Conservation (phyloP, 257 asterid species). For the Gentiana macrophylla region DNA sequence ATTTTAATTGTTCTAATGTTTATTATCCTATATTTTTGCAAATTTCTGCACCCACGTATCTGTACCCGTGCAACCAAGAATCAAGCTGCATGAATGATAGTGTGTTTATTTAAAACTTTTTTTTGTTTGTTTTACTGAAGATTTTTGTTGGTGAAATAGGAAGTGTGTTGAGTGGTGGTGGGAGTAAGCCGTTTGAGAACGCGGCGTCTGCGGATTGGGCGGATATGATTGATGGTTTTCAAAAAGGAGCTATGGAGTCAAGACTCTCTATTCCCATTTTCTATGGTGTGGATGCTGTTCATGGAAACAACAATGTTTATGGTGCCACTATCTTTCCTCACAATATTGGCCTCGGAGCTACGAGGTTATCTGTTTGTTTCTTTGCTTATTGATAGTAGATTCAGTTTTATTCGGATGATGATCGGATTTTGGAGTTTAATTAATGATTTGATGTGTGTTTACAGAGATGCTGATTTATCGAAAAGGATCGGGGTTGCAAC, state of each 20-base stretch:
- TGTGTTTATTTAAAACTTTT: too few relatives aligned
- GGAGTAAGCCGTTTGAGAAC: constrained; percentile 70
- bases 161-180: constrained; percentile 87
- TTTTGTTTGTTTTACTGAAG: not conserved
- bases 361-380: constrained; percentile 37
- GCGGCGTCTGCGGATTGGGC: constrained; percentile 78
- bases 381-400: not conserved
- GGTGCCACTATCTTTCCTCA: constrained; percentile 95
- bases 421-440: not conserved
- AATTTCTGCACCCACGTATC: too few relatives aligned
- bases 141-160: constrained; percentile 28
- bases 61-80: too few relatives aligned
- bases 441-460: not conserved
- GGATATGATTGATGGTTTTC: constrained; percentile 73
- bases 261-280: constrained; percentile 86
- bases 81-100: too few relatives aligned
- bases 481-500: constrained; percentile 80
- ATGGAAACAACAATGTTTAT: constrained; percentile 83
- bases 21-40: too few relatives aligned
- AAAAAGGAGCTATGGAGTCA: constrained; percentile 57
- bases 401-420: not conserved
- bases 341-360: constrained; percentile 88
- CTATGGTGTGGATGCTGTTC: constrained; percentile 87
- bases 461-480: constrained; percentile 62
- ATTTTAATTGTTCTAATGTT: too few relatives aligned